These are phyloP conservation scores for Aspergillus homomorphus DNA, from an alignment of 495 filamentous ascomycete species.

Conservation along the genomic window DNA sequence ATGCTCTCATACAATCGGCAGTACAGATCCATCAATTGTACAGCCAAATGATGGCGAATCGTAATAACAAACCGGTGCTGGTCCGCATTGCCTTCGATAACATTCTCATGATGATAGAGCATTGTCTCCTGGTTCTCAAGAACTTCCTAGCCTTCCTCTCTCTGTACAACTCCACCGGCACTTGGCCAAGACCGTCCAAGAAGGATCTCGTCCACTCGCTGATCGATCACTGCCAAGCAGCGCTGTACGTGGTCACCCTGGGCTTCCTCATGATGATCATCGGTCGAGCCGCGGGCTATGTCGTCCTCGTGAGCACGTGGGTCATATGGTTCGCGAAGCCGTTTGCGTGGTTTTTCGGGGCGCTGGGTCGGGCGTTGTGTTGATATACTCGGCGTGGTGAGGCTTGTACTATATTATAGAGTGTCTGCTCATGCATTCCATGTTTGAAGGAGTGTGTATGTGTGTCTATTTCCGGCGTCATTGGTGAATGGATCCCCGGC, in stretches of 20 bases:
- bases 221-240: slow-evolving; percentile 34
- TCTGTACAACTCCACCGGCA: slow-evolving; percentile 34
- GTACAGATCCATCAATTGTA: slow-evolving; percentile 29
- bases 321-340: slow-evolving; percentile 42
- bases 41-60: slow-evolving; percentile 24
- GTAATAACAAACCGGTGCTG: slow-evolving; percentile 17
- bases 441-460: no score
- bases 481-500: no score
- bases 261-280: slow-evolving; percentile 34
- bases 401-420: not conserved
- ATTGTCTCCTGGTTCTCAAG: slow-evolving; percentile 37
- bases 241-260: slow-evolving; percentile 37
- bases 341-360: slow-evolving; percentile 36
- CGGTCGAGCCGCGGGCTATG: slow-evolving; percentile 32
- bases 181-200: slow-evolving; percentile 33
- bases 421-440: no score
- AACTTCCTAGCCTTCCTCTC: slow-evolving; percentile 27
- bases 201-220: slow-evolving; percentile 31
- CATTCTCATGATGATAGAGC: slow-evolving; percentile 34
- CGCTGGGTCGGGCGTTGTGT: slow-evolving; percentile 27
- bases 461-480: no score
- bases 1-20: slow-evolving; percentile 31
- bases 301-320: slow-evolving; percentile 40
- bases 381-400: slow-evolving; percentile 9
- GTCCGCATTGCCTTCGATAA: slow-evolving; percentile 28